phyloP scores from a whole-genome alignment of 441 rosid species.

The Euphorbia corollata region DNA sequence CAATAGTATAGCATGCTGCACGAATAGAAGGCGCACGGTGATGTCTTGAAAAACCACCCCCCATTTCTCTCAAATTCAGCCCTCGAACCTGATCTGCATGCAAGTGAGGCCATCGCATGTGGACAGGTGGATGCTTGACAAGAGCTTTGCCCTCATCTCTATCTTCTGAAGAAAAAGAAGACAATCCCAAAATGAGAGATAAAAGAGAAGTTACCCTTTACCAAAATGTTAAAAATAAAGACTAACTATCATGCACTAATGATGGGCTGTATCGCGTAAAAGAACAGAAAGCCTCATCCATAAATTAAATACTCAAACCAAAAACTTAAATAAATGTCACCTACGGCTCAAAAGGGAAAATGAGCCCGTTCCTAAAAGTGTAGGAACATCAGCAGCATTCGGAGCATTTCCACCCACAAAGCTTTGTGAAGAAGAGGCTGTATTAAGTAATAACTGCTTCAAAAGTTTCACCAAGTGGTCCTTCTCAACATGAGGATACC shows the following conservation, averaged over 20 bases:
- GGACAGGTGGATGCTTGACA: conserved; percentile 42
- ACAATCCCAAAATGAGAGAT: conserved; percentile 20
- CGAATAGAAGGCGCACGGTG: conserved; percentile 94
- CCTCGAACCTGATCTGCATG: conserved; percentile 90
- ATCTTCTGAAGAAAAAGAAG: conserved; percentile 43
- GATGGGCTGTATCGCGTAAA: conserved; percentile 1
- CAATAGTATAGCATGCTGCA: conserved; percentile 86
- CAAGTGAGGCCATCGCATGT: conserved; percentile 96
- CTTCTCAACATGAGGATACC: conserved; percentile 80
- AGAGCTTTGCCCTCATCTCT: conserved; percentile 30
- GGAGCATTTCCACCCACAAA: conserved; percentile 42
- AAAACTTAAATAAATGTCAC: conserved; percentile 35
- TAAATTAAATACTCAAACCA: not conserved
- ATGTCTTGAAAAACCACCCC: conserved; percentile 96
- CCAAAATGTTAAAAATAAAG: conserved; percentile 9
- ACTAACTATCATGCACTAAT: not conserved
- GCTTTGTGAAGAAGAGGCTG: conserved; percentile 45
- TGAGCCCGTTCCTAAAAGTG: conserved; percentile 76
- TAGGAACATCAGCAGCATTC: conserved; percentile 85
- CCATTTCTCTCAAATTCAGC: conserved; percentile 87
- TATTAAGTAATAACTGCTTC: conserved; percentile 68
- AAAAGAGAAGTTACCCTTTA: not conserved
- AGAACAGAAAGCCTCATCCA: not conserved
- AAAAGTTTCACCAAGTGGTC: conserved; percentile 93
- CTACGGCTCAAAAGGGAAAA: conserved; percentile 90